Percentiles rank a stretch among this genome's conserved stretches.
These are phyloP conservation scores for Rostrohypoxylon terebratum DNA, from an alignment of 495 filamentous ascomycete genomes.

Conservation along the genomic window DNA sequence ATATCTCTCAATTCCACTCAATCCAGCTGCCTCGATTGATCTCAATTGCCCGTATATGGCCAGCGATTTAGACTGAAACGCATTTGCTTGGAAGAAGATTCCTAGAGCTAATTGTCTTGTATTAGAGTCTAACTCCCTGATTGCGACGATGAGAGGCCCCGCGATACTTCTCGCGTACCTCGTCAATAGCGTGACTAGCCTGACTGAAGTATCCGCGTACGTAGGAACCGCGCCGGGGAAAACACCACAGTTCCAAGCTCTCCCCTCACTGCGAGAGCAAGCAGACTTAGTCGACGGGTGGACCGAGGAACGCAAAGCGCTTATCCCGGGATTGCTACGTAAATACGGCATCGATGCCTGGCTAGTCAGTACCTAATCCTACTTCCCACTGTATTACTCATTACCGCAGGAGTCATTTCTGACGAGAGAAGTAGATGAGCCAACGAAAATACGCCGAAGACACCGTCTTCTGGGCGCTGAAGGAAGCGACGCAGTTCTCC, in stretches of 20 bases:
- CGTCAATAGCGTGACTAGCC: constrained; percentile 20
- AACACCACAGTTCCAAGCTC: constrained; percentile 50
- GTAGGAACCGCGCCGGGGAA: constrained; percentile 35
- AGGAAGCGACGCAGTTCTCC: constrained; percentile 56
- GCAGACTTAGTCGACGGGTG: constrained; percentile 56
- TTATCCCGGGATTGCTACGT: constrained; percentile 54
- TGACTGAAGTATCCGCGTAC: constrained; percentile 15
- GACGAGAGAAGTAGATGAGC: constrained; percentile 52
- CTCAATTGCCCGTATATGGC: neutral
- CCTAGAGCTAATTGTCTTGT: neutral
- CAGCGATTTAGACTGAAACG: neutral
- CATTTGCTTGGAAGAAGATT: neutral
- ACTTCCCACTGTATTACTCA: neutral
- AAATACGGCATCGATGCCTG: constrained; percentile 62
- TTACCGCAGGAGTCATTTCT: neutral
- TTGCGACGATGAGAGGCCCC: constrained; percentile 38
- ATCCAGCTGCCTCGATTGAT: neutral
- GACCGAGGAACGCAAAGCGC: constrained; percentile 53
- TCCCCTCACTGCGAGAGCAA: constrained; percentile 59
- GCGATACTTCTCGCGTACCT: constrained; percentile 22
- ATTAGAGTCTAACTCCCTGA: neutral
- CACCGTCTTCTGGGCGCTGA: constrained; percentile 63
- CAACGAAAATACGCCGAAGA: constrained; percentile 64
- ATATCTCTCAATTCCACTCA: neutral
- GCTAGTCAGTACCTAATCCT: constrained; percentile 51